These are phyloP conservation scores for Pestalotiopsis sp. DNA, from an alignment of 2,329 filamentous ascomycete genomes.

Conservation along the genomic window DNA sequence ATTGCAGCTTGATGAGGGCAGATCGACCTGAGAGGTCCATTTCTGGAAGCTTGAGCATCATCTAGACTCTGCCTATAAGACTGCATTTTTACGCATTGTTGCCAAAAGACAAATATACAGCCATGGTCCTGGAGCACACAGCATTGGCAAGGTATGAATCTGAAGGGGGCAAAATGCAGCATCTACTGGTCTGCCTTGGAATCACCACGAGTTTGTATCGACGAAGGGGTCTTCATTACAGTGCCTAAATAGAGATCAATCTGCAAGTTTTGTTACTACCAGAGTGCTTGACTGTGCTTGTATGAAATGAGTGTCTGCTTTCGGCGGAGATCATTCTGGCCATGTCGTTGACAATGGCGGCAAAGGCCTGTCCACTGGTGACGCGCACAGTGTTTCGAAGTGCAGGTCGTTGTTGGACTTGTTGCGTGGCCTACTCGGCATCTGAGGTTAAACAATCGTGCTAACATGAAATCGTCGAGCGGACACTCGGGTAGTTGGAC, in stretches of 20 bases:
- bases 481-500: no score
- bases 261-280: not conserved
- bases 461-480: no score
- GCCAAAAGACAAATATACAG: not conserved
- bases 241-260: not conserved
- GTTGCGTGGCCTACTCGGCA: no score
- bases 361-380: no score
- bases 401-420: no score
- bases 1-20: not conserved
- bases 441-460: no score
- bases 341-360: no score
- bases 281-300: not conserved
- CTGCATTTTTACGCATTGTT: conserved; percentile 1
- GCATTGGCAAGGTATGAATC: not conserved
- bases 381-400: no score
- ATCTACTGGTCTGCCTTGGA: conserved; percentile 9
- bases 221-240: not conserved
- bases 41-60: not conserved
- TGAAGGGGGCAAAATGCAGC: conserved; percentile 8
- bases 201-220: conserved; percentile 10
- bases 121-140: not conserved
- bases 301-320: no score
- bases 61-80: not conserved
- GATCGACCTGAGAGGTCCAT: not conserved
- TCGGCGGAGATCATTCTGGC: no score